A percentile compares a stretch with the other conserved stretches of the same genome.
These are phyloP conservation scores for Haplographium delicatum DNA, from an alignment of 495 filamentous ascomycete species.

Conservation along the genomic window DNA sequence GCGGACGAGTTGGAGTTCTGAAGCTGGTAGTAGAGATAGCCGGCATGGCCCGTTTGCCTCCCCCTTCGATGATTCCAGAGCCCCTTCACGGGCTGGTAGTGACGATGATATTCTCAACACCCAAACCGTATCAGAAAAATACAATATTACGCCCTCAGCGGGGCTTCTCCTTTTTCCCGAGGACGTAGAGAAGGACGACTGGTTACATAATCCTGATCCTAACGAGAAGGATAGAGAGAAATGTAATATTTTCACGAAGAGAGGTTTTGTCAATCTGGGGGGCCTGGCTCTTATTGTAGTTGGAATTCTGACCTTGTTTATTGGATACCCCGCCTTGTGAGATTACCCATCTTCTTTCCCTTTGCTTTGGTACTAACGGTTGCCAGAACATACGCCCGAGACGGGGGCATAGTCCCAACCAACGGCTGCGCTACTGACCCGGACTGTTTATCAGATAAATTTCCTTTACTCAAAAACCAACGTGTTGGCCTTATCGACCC, in stretches of 20 bases:
- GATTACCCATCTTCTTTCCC: slow-evolving; percentile 26
- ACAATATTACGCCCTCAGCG: slow-evolving; percentile 68
- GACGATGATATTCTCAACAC: slow-evolving; percentile 66
- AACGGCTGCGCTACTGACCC: slow-evolving; percentile 28
- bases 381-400: slow-evolving; percentile 12
- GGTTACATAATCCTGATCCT: slow-evolving; percentile 66
- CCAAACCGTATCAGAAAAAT: slow-evolving; percentile 74
- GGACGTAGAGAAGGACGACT: slow-evolving; percentile 77
- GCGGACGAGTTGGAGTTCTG: slow-evolving; percentile 59
- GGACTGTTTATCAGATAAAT: slow-evolving; percentile 53
- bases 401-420: background rate
- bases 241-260: slow-evolving; percentile 62
- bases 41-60: slow-evolving; percentile 41
- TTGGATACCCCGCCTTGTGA: slow-evolving; percentile 73
- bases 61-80: slow-evolving; percentile 53
- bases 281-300: slow-evolving; percentile 56
- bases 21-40: slow-evolving; percentile 45
- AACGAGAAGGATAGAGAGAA: slow-evolving; percentile 56
- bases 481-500: slow-evolving; percentile 62
- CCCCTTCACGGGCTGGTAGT: slow-evolving; percentile 56
- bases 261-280: slow-evolving; percentile 64
- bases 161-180: slow-evolving; percentile 67
- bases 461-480: slow-evolving; percentile 54
- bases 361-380: background rate
- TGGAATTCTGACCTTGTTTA: slow-evolving; percentile 63